These are phyloP conservation scores for Lodderomyces margitis DNA, from an alignment of 1,139 yeast genomes.

Conservation along the genomic window DNA sequence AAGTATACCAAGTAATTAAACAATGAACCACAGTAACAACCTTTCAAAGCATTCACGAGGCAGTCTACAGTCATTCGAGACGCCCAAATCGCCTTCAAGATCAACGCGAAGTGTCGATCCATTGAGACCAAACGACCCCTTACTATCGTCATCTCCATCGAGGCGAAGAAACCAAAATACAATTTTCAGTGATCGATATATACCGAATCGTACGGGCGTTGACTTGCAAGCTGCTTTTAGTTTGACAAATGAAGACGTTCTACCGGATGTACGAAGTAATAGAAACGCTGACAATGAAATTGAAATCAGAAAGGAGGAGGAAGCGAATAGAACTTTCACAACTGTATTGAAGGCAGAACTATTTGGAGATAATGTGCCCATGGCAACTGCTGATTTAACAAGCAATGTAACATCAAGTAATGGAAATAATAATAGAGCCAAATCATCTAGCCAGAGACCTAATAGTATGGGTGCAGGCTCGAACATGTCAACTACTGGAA, in stretches of 20 bases:
- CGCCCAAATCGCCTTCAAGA: slow-evolving; percentile 42
- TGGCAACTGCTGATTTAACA: slow-evolving; percentile 41
- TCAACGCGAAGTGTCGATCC: slow-evolving; percentile 38
- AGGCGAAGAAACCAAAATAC: slow-evolving; percentile 39
- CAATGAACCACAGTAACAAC: neutral
- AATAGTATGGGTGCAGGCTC: slow-evolving; percentile 3
- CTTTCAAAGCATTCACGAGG: slow-evolving; percentile 1
- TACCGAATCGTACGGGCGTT: slow-evolving; percentile 82
- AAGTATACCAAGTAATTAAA: too few species aligned
- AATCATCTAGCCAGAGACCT: slow-evolving; percentile 5
- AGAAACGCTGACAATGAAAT: slow-evolving; percentile 53
- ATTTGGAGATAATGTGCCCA: slow-evolving; percentile 82
- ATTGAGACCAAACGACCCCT: slow-evolving; percentile 25
- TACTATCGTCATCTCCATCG: slow-evolving; percentile 41
- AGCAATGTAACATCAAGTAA: slow-evolving; percentile 5
- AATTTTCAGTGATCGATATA: slow-evolving; percentile 76
- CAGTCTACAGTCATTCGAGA: slow-evolving; percentile 22
- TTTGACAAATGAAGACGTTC: slow-evolving; percentile 48
- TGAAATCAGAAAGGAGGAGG: slow-evolving; percentile 68
- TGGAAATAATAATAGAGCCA: slow-evolving; percentile 8
- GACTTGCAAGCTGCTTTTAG: slow-evolving; percentile 88
- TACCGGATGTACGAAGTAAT: slow-evolving; percentile 34
- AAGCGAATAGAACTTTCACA: slow-evolving; percentile 84
- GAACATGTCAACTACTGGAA: slow-evolving; percentile 2
- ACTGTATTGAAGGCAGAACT: slow-evolving; percentile 84